Base-by-base conservation (phyloP, 768 basidiomycete species). In the Termitomyces heimii region DNA sequence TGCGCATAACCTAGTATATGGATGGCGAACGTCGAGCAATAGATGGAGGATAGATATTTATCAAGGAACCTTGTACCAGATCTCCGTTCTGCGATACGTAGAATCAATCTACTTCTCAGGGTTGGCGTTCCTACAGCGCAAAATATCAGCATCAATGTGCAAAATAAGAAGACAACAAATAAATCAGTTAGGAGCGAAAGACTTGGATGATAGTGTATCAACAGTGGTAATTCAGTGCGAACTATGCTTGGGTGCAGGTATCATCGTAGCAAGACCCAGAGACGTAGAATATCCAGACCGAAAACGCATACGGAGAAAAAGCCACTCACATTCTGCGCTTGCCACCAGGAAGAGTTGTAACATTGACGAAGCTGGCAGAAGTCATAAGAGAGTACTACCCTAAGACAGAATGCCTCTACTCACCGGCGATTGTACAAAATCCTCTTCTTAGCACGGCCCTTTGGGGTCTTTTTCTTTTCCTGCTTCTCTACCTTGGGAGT, bases 151-250 rank as follows among this genome's bases (percentile, higher is more conserved):
- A 55, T 53, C 53, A 34, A 43, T 34, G 62, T 44, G 61, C 6
- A 8, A n/a, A 39, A 34, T 42, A 24, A 29, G 20, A 2, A 18
- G 8, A 20, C 14, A 43, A 54, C 53, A 67, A 56, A 58, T 44
- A 48, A 50, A 73, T 95, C 94, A 95, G 93, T 95, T 95, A 95
- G 93, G 92, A 95, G 94, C 93, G 94, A 95, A 95, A 95, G 94
- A 97, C 92, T 72, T 77, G 83, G 88, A 91, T 92, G 86, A 64
- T 79, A 83, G 75, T 73, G 79, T 86, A 76, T 94, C 89, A 85
- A 90, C 92, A 94, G 68, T 74, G 46, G 74, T 72, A 3, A 52
- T 91, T 96, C 92, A 86, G 93, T 85, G 90, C 94, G 92, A 94
- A 95, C 94, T 94, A 94, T 94, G 93, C 88, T 72, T 77, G 13